Evolutionary conservation across 441 rosid genomes (phyloP).

Genomic region (Syzygium syzygioides): DNA sequence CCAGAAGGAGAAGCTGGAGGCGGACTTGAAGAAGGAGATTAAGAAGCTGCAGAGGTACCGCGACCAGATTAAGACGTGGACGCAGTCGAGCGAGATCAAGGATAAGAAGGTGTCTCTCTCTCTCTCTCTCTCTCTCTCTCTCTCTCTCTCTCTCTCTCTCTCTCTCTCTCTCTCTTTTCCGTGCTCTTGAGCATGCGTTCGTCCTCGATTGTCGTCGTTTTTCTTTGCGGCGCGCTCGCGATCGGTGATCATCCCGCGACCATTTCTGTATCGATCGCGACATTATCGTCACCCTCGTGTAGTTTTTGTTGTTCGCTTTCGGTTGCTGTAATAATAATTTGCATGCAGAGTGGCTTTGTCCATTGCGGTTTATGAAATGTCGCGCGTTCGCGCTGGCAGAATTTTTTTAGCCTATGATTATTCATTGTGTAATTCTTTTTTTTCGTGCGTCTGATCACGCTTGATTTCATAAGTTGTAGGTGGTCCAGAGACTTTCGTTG

Average conservation of each 20-base stretch:
- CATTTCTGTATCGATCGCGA: background rate
- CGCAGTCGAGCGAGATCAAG: constrained; percentile 16
- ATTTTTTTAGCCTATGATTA: background rate
- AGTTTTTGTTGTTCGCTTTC: background rate
- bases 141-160: background rate
- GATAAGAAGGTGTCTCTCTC: constrained; percentile 11
- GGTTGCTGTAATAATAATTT: background rate
- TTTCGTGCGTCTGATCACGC: too few relatives aligned
- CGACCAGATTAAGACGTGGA: constrained; percentile 19
- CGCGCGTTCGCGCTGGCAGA: background rate
- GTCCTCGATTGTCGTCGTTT: background rate
- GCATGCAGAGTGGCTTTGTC: background rate
- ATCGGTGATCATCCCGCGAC: background rate
- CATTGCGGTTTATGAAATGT: background rate
- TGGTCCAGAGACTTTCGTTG: background rate
- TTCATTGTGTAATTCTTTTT: background rate
- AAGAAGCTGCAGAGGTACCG: constrained; percentile 21
- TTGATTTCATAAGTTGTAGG: background rate
- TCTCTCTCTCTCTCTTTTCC: background rate
- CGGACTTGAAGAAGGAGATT: constrained; percentile 17
- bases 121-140: background rate
- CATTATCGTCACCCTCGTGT: background rate
- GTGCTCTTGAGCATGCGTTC: background rate
- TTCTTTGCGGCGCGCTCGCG: background rate
- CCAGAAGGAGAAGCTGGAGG: constrained; percentile 21